A percentile compares a stretch with the other conserved stretches of the same genome.
Evolutionary conservation across 139 green algal genomes (phyloP).

Genomic region (Auxenochlorella protothecoides): DNA sequence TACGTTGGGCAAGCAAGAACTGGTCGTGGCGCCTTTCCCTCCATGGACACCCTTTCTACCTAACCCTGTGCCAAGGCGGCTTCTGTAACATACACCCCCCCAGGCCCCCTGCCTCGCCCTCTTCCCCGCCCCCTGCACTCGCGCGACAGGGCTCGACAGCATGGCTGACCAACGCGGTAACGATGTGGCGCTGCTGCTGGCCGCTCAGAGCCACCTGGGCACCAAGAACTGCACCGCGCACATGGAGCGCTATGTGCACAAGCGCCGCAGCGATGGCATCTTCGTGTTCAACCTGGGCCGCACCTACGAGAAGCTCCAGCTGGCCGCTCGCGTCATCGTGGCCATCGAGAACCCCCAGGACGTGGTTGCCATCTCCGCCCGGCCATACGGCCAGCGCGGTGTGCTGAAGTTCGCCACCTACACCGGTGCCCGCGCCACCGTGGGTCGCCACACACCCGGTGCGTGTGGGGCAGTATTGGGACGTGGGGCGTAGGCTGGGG

Average conservation of each 20-base stretch:
- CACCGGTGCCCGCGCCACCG: conserved; percentile 82
- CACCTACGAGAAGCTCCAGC: conserved; percentile 98
- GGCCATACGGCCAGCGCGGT: conserved; percentile 89
- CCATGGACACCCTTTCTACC: too few relatives aligned
- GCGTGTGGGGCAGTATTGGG: neutral
- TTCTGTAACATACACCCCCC: too few relatives aligned
- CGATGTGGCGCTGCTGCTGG: conserved; percentile 27
- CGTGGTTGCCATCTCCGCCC: conserved; percentile 71
- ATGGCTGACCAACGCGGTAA: conserved; percentile 3
- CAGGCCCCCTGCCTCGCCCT: too few relatives aligned
- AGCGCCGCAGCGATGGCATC: conserved; percentile 79
- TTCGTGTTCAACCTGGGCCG: conserved; percentile 98
- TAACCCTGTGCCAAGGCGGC: too few relatives aligned
- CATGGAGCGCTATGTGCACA: conserved; percentile 96
- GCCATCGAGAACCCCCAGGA: conserved; percentile 93
- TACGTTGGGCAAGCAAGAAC: too few relatives aligned
- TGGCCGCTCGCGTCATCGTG: conserved; percentile 96
- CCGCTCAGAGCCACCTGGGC: conserved; percentile 63
- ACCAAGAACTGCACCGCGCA: conserved; percentile 89
- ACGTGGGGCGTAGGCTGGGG: too few relatives aligned
- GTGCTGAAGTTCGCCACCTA: conserved; percentile 99
- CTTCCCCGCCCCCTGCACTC: too few relatives aligned
- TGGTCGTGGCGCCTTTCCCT: too few relatives aligned
- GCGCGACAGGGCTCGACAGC: neutral
- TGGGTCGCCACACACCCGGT: conserved; percentile 95